Evolutionary conservation across 2,329 filamentous ascomycete species (phyloP), one percentile per base, ranked within the genome.

Genomic region (Phialophora tarda): DNA sequence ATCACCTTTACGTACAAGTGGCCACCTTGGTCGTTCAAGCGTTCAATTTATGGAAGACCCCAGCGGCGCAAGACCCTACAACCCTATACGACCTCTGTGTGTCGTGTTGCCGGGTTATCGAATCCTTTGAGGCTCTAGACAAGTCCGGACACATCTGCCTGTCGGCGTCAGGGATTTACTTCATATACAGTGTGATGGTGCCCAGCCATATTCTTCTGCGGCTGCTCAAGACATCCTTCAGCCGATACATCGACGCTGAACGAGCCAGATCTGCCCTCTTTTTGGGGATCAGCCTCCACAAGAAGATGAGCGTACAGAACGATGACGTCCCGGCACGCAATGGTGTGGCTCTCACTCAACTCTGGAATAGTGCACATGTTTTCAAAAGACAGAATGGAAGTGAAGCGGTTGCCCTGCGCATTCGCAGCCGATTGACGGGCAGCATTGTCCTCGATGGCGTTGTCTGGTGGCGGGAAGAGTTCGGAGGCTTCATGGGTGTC

Each of bases 401-500:
- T 1, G 75, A 77, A 56, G 75, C 74, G 21, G 72, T 74, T 0
- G 68, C 73, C 1, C 71, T 81, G n/a, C 73, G 79, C 4, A 78
- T 81, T 32, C 75, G 79, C 12, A 78, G 77, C 62, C 77, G 79
- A 11, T 68, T 81, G 12, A 73, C 74, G 0, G 71, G 78, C 6
- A 78, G 78, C 62, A 73, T 75, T 8, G 72, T 80, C 4, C 69
- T 80, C 21, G 79, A 81, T 68, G 69, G 75, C 11, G 73, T 80
- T 24, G 79, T 78, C 74, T 81, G 79, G 79, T 81, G 78, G 78
- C 75, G 78, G 6, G 79, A 81, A 55, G 79, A 81, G 60, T 78
- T 76, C 60, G 78, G 67, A 23, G 60, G 60, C 1, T 60, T 62
- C 12, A 65, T 65, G 61, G 68, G 68, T 4, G 51, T 70, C 21